These are phyloP conservation scores for Thelonectria blattea DNA, from an alignment of 2,329 filamentous ascomycete genomes.

Conservation along the genomic window DNA sequence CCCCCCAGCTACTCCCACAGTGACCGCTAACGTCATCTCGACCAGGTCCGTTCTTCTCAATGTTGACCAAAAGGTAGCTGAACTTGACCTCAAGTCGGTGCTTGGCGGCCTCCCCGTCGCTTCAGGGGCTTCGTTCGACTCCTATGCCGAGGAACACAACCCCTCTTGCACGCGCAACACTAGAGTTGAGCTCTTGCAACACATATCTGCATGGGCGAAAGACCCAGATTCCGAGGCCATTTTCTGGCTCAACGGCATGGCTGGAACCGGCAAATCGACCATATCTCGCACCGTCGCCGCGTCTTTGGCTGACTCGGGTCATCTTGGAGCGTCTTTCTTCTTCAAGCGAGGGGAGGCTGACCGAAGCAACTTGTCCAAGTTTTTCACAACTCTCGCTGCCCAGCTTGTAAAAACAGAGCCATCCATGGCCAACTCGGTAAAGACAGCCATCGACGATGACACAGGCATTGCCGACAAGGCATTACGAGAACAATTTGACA, in stretches of 20 bases:
- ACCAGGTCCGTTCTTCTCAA: background rate
- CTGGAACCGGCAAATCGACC: constrained; percentile 49
- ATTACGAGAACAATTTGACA: constrained; percentile 46
- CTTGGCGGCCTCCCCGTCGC: constrained; percentile 28
- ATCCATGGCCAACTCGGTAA: constrained; percentile 34
- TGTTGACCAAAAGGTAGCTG: background rate
- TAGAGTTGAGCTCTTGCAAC: constrained; percentile 38
- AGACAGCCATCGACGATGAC: constrained; percentile 39
- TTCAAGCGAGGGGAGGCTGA: constrained; percentile 51
- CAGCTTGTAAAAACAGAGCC: constrained; percentile 42
- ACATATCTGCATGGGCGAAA: constrained; percentile 40
- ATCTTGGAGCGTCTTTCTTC: constrained; percentile 46
- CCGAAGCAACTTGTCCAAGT: constrained; percentile 41
- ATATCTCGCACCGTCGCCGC: constrained; percentile 43
- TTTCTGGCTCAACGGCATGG: constrained; percentile 48
- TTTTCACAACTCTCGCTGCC: constrained; percentile 48
- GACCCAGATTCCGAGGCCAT: constrained; percentile 32
- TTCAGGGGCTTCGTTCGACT: constrained; percentile 40
- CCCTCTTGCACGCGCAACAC: constrained; percentile 41
- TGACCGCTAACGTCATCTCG: background rate
- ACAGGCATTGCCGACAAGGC: constrained; percentile 37
- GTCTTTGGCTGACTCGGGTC: background rate
- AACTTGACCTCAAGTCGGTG: background rate
- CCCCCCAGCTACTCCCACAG: background rate
- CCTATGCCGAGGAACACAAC: constrained; percentile 40